A percentile compares a stretch with the other conserved stretches of the same genome.
These are phyloP conservation scores for Micractinium sp. DNA, from an alignment of 139 green algal genomes.

Conservation along the genomic window DNA sequence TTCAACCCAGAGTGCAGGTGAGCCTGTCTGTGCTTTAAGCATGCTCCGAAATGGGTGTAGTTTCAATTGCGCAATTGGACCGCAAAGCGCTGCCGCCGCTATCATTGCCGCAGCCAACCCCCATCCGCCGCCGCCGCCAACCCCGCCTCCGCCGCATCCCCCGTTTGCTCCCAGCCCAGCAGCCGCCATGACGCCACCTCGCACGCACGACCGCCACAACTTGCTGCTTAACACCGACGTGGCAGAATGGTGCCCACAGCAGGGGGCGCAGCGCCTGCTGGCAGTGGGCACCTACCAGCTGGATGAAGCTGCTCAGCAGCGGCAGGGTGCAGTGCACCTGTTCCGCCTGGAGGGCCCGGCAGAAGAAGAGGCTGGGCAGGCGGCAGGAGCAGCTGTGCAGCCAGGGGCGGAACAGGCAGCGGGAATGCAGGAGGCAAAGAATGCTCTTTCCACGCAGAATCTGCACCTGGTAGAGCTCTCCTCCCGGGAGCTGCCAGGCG, in stretches of 20 bases:
- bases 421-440: background rate
- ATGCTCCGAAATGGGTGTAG: no score
- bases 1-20: no score
- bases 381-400: background rate
- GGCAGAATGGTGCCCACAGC: constrained; percentile 43
- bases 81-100: background rate
- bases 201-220: background rate
- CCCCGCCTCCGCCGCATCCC: background rate
- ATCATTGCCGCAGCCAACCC: background rate
- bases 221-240: background rate
- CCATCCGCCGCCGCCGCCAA: background rate
- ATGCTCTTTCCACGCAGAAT: background rate
- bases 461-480: background rate
- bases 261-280: constrained; percentile 29
- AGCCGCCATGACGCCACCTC: background rate
- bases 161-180: background rate
- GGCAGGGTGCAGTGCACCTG: constrained; percentile 60
- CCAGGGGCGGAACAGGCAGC: background rate
- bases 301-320: constrained; percentile 54
- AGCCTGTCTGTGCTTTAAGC: no score
- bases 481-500: constrained; percentile 18
- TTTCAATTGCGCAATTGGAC: no score
- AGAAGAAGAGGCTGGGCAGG: background rate
- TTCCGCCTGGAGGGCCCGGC: constrained; percentile 25
- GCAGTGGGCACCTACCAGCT: constrained; percentile 79